Evolutionary conservation across 225 moss, liverwort and hornwort species (phyloP).

Genomic region (Ulota crispa): DNA sequence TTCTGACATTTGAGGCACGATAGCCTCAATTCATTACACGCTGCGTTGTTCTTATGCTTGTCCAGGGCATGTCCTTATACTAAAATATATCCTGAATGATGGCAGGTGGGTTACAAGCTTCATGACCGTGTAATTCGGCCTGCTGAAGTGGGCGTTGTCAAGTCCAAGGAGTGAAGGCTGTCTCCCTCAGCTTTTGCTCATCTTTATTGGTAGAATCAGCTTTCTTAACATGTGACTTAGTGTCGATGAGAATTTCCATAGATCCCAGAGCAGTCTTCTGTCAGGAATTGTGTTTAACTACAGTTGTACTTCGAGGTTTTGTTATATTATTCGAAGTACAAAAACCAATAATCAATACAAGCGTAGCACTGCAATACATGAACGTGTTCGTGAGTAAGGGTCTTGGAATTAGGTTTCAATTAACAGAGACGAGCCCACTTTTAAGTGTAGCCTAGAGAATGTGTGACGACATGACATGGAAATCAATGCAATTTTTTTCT

Average conservation of each 20-base stretch:
- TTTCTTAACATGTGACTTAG: background rate
- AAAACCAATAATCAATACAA: constrained; percentile 2
- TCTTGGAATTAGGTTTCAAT: background rate
- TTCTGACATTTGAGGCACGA: background rate
- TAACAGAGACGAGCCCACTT: constrained; percentile 15
- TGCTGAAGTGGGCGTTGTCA: constrained; percentile 64
- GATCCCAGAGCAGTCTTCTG: background rate
- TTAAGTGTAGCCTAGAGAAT: background rate
- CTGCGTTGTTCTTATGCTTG: background rate
- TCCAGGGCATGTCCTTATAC: background rate
- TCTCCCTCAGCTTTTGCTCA: background rate
- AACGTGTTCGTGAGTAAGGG: background rate
- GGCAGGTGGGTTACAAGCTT: constrained; percentile 63
- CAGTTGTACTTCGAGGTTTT: constrained; percentile 1
- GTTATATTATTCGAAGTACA: constrained; percentile 10
- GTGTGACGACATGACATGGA: background rate
- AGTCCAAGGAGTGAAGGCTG: constrained; percentile 35
- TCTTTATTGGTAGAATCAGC: constrained; percentile 17
- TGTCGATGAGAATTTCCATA: constrained; percentile 6
- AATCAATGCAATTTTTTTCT: background rate
- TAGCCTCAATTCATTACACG: background rate
- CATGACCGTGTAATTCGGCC: constrained; percentile 66
- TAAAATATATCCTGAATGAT: constrained; percentile 22
- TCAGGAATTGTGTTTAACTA: background rate
- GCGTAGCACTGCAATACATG: background rate